A percentile compares a stretch with the other conserved stretches of the same genome.
These are phyloP conservation scores for Penicillium steckii DNA, from an alignment of 495 filamentous ascomycete genomes.

Conservation along the genomic window DNA sequence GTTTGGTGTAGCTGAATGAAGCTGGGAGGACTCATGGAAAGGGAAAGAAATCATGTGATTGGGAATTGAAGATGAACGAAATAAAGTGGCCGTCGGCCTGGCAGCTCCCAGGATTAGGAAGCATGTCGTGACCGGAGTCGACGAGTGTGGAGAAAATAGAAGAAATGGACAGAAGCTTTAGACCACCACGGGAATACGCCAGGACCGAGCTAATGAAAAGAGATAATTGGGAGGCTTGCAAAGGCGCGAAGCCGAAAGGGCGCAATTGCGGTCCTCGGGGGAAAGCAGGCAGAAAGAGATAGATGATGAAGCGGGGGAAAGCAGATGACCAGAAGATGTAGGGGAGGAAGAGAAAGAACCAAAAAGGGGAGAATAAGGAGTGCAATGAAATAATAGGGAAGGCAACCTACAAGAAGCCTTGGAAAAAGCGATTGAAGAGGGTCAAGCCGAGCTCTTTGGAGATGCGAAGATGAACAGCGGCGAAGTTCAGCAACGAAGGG, in stretches of 20 bases:
- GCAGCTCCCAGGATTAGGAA: constrained; percentile 1
- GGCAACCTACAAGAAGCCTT: constrained; percentile 52
- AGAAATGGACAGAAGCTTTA: constrained; percentile 11
- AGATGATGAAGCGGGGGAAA: constrained; percentile 19
- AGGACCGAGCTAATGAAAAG: neutral
- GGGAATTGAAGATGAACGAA: constrained; percentile 13
- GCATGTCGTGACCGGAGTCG: constrained; percentile 3
- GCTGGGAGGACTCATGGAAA: constrained; percentile 13
- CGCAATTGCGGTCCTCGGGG: constrained; percentile 9
- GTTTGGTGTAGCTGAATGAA: too few species aligned
- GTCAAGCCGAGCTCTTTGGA: constrained; percentile 11
- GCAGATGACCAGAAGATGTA: constrained; percentile 13
- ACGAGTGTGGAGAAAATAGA: constrained; percentile 11
- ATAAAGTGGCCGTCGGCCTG: constrained; percentile 9
- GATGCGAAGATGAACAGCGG: neutral
- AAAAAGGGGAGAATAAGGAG: constrained; percentile 12
- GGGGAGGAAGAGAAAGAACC: constrained; percentile 22
- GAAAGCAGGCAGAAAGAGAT: constrained; percentile 6
- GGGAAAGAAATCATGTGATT: constrained; percentile 20
- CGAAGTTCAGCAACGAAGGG: too few species aligned
- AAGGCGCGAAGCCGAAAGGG: constrained; percentile 22
- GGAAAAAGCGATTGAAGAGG: constrained; percentile 20
- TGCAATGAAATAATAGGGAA: constrained; percentile 28
- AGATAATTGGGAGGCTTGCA: constrained; percentile 16
- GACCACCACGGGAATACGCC: neutral